Evolutionary conservation across 148 eudicot genomes (phyloP).

Genomic region (Rhododendron ferrugineum): DNA sequence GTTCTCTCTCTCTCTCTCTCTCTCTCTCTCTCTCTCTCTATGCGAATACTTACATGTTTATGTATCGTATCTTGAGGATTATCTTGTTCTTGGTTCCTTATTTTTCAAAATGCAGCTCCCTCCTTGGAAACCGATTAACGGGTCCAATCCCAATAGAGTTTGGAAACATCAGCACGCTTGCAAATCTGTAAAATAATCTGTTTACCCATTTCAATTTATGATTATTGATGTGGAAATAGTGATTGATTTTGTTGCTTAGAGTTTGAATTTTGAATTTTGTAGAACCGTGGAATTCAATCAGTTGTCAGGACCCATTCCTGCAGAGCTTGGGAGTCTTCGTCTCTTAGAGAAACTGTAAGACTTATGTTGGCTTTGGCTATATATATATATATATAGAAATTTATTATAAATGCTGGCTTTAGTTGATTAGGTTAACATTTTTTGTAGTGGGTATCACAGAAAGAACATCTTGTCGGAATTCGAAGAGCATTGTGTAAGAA

Average conservation of each 20-base stretch:
- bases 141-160: constrained; percentile 31
- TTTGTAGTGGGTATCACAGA: background rate
- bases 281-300: constrained; percentile 28
- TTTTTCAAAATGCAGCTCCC: constrained; percentile 16
- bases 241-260: background rate
- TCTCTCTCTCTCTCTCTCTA: background rate
- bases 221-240: background rate
- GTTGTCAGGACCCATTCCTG: constrained; percentile 34
- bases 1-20: background rate
- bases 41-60: background rate
- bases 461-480: no score
- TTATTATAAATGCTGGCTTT: no score
- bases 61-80: background rate
- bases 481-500: no score
- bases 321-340: constrained; percentile 26
- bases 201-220: background rate
- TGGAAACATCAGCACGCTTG: constrained; percentile 33
- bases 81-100: background rate
- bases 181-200: constrained; percentile 14
- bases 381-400: no score
- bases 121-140: constrained; percentile 29
- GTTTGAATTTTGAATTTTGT: background rate
- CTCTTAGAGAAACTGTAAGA: constrained; percentile 26
- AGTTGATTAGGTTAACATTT: background rate
- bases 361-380: background rate